Evolutionary conservation across 73 alveolate species (phyloP), one percentile per base, ranked within the genome.

Genomic region (Symbiodinium pilosum): DNA sequence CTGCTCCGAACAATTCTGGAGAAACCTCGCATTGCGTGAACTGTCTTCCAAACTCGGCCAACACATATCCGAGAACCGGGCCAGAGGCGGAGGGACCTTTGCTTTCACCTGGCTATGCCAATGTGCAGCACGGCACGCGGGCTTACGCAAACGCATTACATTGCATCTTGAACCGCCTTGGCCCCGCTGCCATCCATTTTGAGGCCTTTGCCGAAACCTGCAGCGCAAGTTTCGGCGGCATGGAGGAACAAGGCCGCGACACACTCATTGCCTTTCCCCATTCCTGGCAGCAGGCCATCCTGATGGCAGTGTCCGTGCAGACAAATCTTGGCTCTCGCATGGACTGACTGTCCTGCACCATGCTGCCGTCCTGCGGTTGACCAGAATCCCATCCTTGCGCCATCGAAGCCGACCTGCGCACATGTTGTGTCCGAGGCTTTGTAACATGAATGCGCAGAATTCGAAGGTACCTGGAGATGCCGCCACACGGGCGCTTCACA

Each of bases 261-360:
- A 47, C 59, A 47, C 59, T 47, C 59, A 47, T 6, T 14, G 59
- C 59, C 59, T 47, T 47, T 47, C 21, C 59, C 59, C 6, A 47
- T 9, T 14, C 6, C 59, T 14, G 6, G 59, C 59, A 47, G 59
- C n/a, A n/a, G n/a, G n/a, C n/a, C n/a, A n/a, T n/a, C n/a, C n/a
- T n/a, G n/a, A n/a, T n/a, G n/a, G 26, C 73, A 6, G 34, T 24
- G 26, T 30, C 73, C 20, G 26, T 5, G 73, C 73, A 14, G 26
- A 54, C 34, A 54, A 6, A 54, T 16, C 73, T 8, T 54, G 30
- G n/a, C n/a, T n/a, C n/a, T n/a, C n/a, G n/a, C n/a, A n/a, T n/a
- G n/a, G n/a, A n/a, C n/a, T n/a, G n/a, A n/a, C 73, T 4, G 81
- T 64, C 81, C 81, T 64, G 81, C 81, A 64, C 81, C 81, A 64